These are phyloP conservation scores for Cladosporium sp. DNA, from an alignment of 2,329 filamentous ascomycete species.

Conservation along the genomic window DNA sequence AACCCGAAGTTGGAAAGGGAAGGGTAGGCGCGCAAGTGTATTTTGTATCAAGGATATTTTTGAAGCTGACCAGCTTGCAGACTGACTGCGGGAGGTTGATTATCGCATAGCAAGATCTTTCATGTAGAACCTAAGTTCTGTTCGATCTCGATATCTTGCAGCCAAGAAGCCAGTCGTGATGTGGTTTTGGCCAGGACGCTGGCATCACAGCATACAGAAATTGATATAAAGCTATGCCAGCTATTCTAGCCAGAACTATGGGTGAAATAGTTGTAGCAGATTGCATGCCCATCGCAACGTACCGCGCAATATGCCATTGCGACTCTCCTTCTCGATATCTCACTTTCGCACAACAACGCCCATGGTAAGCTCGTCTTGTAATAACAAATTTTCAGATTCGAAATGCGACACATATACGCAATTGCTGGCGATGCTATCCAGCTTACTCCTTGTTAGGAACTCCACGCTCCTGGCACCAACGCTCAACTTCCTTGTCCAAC, in stretches of 20 bases:
- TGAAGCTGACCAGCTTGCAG: not conserved
- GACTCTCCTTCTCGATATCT: not conserved
- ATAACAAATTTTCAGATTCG: not conserved
- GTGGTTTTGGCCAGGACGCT: not conserved
- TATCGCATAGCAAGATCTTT: not conserved
- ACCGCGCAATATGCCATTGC: not conserved
- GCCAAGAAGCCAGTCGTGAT: not conserved
- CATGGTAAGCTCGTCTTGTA: not conserved
- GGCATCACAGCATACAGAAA: not conserved
- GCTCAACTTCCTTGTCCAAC: slow-evolving; percentile 70
- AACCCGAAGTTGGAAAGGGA: not conserved
- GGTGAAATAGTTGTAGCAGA: not conserved
- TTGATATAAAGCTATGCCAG: not conserved
- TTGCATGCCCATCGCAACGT: no score
- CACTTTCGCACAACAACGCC: not conserved
- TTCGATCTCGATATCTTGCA: not conserved
- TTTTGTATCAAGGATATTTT: not conserved
- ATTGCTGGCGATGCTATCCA: not conserved
- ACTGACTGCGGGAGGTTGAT: not conserved
- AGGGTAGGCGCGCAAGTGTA: not conserved
- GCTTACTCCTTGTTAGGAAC: slow-evolving; percentile 2
- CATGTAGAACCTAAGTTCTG: not conserved
- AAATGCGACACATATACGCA: not conserved
- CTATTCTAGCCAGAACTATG: no score
- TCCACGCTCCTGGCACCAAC: slow-evolving; percentile 57